phyloP scores from a whole-genome alignment of 176 grass and related monocot genomes.

The Otatea glauca region DNA sequence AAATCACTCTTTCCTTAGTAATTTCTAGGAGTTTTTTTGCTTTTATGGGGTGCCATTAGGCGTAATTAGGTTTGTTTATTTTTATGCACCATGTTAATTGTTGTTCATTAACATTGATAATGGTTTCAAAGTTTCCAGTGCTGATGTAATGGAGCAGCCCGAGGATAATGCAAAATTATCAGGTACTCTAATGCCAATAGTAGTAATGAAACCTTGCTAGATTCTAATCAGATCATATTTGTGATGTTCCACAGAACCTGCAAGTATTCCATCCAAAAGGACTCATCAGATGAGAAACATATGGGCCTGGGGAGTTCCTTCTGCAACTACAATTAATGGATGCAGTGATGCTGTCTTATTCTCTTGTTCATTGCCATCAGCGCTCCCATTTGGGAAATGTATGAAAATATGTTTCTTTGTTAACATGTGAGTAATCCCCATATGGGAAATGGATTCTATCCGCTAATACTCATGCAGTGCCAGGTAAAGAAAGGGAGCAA shows the following conservation, averaged over 20 bases:
- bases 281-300: slow-evolving; percentile 22
- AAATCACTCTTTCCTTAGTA: not conserved
- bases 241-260: slow-evolving; percentile 17
- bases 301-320: slow-evolving; percentile 48
- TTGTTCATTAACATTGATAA: not conserved
- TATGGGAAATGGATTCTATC: slow-evolving; percentile 2
- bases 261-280: slow-evolving; percentile 36
- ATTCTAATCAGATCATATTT: slow-evolving; percentile 21
- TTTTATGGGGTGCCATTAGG: not conserved
- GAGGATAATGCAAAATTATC: slow-evolving; percentile 22
- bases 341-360: slow-evolving; percentile 49
- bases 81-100: not conserved
- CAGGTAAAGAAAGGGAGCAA: slow-evolving; percentile 2
- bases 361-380: slow-evolving; percentile 55
- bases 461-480: slow-evolving; percentile 30
- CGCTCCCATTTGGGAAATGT: slow-evolving; percentile 44
- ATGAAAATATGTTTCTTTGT: slow-evolving; percentile 9
- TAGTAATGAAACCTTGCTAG: not conserved
- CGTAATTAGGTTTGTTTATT: not conserved
- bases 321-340: slow-evolving; percentile 37
- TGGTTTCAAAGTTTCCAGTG: not conserved
- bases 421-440: slow-evolving; percentile 11
- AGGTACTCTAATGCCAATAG: slow-evolving; percentile 11
- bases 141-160: slow-evolving; percentile 40
- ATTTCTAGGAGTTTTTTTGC: not conserved